Percentiles rank a stretch among this genome's conserved stretches.
Conservation (phyloP, 2,329 filamentous ascomycete genomes). For the Eutypa lata region DNA sequence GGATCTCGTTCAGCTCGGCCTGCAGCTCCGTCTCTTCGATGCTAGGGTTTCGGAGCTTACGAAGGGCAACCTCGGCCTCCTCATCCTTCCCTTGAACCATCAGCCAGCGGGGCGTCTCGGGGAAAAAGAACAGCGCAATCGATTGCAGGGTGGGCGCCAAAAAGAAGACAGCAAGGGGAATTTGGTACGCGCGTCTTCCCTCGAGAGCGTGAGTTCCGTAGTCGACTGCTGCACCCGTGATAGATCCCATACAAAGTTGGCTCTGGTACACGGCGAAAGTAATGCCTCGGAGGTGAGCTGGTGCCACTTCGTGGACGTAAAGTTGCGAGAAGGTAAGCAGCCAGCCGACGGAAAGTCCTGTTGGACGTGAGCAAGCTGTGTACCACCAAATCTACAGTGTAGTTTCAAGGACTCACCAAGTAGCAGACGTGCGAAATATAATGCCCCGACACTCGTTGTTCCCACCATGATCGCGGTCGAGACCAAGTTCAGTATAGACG, state of each 20-base stretch:
- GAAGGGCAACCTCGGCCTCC: conserved; percentile 25
- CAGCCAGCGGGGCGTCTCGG: conserved; percentile 37
- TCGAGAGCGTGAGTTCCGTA: conserved; percentile 22
- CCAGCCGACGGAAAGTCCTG: conserved; percentile 33
- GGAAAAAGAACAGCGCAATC: conserved; percentile 30
- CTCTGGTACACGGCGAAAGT: conserved; percentile 32
- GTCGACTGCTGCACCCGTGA: conserved; percentile 30
- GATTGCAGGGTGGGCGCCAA: conserved; percentile 28
- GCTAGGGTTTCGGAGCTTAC: conserved; percentile 23
- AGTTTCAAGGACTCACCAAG: conserved; percentile 15
- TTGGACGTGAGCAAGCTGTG: background rate
- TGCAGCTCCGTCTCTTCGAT: conserved; percentile 26
- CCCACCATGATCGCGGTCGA: conserved; percentile 28
- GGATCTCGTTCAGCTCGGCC: conserved; percentile 30
- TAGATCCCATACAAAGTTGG: conserved; percentile 31
- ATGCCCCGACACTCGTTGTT: conserved; percentile 24
- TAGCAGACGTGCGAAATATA: conserved; percentile 29
- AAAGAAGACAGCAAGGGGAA: conserved; percentile 30
- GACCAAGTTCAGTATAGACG: conserved; percentile 24
- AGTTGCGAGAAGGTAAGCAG: conserved; percentile 35
- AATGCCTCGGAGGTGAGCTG: conserved; percentile 32
- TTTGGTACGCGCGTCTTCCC: conserved; percentile 18
- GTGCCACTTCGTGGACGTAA: conserved; percentile 34
- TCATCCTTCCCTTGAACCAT: conserved; percentile 32
- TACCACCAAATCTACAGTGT: background rate